These are phyloP conservation scores for Panaeolus cyanescens DNA, from an alignment of 768 basidiomycete genomes.

Conservation along the genomic window DNA sequence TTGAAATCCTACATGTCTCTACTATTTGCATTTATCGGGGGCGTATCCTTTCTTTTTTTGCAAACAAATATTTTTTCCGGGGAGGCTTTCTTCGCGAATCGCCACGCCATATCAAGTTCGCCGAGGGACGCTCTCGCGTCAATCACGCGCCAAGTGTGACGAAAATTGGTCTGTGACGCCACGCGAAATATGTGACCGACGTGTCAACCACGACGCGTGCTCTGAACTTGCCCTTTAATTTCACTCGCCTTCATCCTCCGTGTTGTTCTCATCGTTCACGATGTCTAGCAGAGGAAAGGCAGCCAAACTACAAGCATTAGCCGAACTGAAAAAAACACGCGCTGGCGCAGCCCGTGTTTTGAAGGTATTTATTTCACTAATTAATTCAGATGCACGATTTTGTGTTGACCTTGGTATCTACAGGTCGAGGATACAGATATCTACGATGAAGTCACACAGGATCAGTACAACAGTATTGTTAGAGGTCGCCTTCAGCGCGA, in stretches of 20 bases:
- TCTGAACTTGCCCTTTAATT: constrained; percentile 15
- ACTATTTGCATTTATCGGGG: too few species aligned
- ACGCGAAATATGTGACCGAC: constrained; percentile 4
- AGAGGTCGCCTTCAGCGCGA: constrained; percentile 78
- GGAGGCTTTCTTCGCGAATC: too few species aligned
- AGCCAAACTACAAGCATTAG: constrained; percentile 48
- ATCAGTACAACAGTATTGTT: constrained; percentile 86
- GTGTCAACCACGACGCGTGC: constrained; percentile 12
- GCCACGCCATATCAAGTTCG: too few species aligned
- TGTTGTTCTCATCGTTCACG: background rate
- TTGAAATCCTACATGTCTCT: too few species aligned
- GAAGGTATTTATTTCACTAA: constrained; percentile 46
- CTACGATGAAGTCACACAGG: constrained; percentile 90
- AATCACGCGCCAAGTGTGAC: background rate
- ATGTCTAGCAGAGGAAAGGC: constrained; percentile 39
- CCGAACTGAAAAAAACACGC: constrained; percentile 60
- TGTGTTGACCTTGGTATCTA: constrained; percentile 5
- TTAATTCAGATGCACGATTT: background rate
- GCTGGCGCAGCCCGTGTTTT: constrained; percentile 59
- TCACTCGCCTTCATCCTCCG: background rate
- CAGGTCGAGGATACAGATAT: constrained; percentile 65
- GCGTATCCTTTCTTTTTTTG: too few species aligned
- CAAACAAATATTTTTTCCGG: too few species aligned
- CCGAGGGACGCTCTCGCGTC: too few species aligned
- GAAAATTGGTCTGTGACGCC: background rate